Base-by-base conservation (phyloP, 768 basidiomycete genomes). In the Tulasnella calospora region DNA sequence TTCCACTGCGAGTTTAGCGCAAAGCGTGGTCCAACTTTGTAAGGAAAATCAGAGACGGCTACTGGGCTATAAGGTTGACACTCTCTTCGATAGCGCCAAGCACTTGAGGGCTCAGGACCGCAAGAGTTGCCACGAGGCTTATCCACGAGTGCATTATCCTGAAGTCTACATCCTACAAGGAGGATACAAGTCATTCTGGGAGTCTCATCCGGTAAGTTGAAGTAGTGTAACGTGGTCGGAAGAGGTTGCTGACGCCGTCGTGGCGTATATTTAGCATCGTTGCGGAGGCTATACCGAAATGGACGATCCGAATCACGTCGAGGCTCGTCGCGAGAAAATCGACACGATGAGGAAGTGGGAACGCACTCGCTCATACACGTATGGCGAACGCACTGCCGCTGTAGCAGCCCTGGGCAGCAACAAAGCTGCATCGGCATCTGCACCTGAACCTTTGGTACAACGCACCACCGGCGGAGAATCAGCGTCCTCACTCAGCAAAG, bases 1-100 rank as follows among this genome's bases (percentile, higher is more conserved):
- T 99, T 99, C 88, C 98, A 99, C 83, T 99, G 98, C 86, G 98
- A 99, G 85, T 98, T 98, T 83, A 96, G 94, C 80, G 92, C 89
- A 23, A 98, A 98, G 85, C 88, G 98, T 61, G 98, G 96, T 0
- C 98, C 98, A 1, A 97, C 97, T 12, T 95, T 97, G 96, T 96
- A 83, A 85, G 90, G 40, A n/a, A 74, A 23, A 78, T 76, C 61
- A 61, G 33, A 67, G 69, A 15, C 67, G 78, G 19, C 10, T 15
- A 38, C 30, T 35, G 5, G 27, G 27, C 27, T 23, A 46, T 47
- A 80, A 73, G 8, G 46, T 35, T 9, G 41, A 46, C 61, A 67
- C 81, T 47, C 82, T 51, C 71, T 17, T 13, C 76, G 13, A 23
- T 19, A 98, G 96, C 82, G 98, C 98, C 33, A 98, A 97, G 84